Evolutionary conservation across 768 basidiomycete genomes (phyloP).

Genomic region (Boletus insuetus): DNA sequence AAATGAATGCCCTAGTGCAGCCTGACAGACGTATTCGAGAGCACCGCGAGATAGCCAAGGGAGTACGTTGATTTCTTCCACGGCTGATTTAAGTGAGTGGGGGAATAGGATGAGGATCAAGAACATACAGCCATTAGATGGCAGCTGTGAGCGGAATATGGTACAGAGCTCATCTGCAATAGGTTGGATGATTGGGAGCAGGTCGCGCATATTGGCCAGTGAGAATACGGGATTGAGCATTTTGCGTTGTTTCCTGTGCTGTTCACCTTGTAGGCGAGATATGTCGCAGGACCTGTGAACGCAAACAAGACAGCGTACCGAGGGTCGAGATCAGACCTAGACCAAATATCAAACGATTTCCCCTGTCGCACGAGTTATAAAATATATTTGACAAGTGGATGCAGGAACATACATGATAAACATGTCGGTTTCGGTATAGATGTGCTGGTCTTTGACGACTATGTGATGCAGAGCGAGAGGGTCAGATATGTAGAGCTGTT

Average conservation of each 20-base stretch:
- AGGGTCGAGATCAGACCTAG: slow-evolving; percentile 37
- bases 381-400: background rate
- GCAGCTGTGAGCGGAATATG: slow-evolving; percentile 20
- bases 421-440: slow-evolving; percentile 37
- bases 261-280: slow-evolving; percentile 19
- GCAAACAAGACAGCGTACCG: slow-evolving; percentile 20
- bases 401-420: slow-evolving; percentile 30
- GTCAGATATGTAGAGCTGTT: slow-evolving; percentile 37
- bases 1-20: slow-evolving; percentile 34
- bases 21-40: slow-evolving; percentile 37
- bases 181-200: slow-evolving; percentile 32
- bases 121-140: slow-evolving; percentile 22
- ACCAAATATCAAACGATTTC: slow-evolving; percentile 36
- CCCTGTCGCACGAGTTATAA: slow-evolving; percentile 9
- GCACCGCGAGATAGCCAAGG: slow-evolving; percentile 34
- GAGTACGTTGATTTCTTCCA: slow-evolving; percentile 33
- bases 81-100: slow-evolving; percentile 13
- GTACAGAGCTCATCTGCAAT: slow-evolving; percentile 30
- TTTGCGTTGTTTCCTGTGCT: slow-evolving; percentile 32
- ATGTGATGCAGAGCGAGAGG: slow-evolving; percentile 38
- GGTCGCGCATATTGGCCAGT: slow-evolving; percentile 27
- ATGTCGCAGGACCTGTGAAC: background rate
- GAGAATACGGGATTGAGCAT: slow-evolving; percentile 36
- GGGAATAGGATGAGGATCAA: background rate
- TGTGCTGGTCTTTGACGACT: slow-evolving; percentile 35